phyloP scores from a whole-genome alignment of 805 yeast genomes.

The Lachancea thermotolerans region DNA sequence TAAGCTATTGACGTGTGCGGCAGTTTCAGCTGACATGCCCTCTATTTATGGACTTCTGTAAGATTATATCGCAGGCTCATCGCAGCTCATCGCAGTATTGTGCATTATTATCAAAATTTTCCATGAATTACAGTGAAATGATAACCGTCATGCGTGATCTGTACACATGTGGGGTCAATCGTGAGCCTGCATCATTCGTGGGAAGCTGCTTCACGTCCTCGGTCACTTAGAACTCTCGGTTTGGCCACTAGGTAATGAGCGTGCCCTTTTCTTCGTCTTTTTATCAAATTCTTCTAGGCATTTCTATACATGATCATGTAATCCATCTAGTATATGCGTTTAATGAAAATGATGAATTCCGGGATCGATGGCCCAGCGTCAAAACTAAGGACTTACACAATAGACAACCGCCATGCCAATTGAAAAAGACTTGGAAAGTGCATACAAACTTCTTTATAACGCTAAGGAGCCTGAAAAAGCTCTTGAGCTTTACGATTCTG shows the following conservation, averaged over 20 bases:
- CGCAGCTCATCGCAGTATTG: conserved; percentile 3
- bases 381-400: too few species aligned
- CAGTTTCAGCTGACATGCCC: conserved; percentile 30
- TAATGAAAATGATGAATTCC: too few species aligned
- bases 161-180: too few species aligned
- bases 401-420: conserved; percentile 18
- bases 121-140: neutral
- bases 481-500: conserved; percentile 33
- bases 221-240: too few species aligned
- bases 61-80: neutral
- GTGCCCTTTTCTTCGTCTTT: too few species aligned
- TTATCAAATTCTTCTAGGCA: too few species aligned
- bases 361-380: too few species aligned
- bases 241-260: too few species aligned
- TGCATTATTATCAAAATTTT: conserved; percentile 1
- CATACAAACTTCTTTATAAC: conserved; percentile 39
- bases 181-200: too few species aligned
- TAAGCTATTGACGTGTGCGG: conserved; percentile 45
- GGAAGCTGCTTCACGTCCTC: too few species aligned
- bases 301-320: too few species aligned
- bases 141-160: neutral
- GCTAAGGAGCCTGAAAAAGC: conserved; percentile 42
- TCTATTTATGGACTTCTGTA: conserved; percentile 21
- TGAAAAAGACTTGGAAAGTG: conserved; percentile 37
- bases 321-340: too few species aligned